Evolutionary conservation across 2,329 filamentous ascomycete genomes (phyloP).

Genomic region (Drechslerella dactyloides): DNA sequence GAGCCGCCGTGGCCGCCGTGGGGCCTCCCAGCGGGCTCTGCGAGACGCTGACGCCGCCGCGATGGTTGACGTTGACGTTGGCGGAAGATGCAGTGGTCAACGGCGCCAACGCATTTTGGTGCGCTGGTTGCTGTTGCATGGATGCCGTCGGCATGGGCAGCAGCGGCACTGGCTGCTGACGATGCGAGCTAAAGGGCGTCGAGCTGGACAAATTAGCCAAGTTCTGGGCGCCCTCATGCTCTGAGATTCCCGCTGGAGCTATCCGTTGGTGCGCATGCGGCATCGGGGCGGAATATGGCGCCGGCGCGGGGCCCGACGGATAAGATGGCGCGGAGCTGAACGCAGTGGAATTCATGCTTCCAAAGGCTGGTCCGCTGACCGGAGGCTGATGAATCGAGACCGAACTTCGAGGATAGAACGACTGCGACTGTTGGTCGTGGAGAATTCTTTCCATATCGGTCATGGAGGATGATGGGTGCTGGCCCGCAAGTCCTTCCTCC

Average conservation of each 20-base stretch:
- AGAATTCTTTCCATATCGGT: slow-evolving; percentile 50
- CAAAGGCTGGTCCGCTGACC: slow-evolving; percentile 33
- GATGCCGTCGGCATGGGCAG: slow-evolving; percentile 48
- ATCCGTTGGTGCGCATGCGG: slow-evolving; percentile 35
- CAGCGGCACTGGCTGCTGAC: slow-evolving; percentile 45
- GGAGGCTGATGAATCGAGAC: slow-evolving; percentile 47
- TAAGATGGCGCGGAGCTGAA: slow-evolving; percentile 45
- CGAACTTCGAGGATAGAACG: slow-evolving; percentile 41
- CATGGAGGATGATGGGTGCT: slow-evolving; percentile 20
- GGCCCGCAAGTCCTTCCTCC: slow-evolving; percentile 25
- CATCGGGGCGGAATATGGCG: slow-evolving; percentile 46
- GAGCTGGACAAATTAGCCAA: slow-evolving; percentile 42
- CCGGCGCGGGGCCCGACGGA: slow-evolving; percentile 37
- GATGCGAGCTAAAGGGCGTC: slow-evolving; percentile 45
- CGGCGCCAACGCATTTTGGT: slow-evolving; percentile 50
- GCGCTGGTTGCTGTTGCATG: slow-evolving; percentile 46
- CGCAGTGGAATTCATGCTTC: slow-evolving; percentile 47
- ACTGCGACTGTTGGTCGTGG: slow-evolving; percentile 47
- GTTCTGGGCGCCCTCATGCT: slow-evolving; percentile 47
- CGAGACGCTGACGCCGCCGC: slow-evolving; percentile 43
- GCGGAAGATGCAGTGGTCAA: slow-evolving; percentile 34
- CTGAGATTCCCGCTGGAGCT: slow-evolving; percentile 37
- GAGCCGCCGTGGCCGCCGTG: slow-evolving; percentile 34
- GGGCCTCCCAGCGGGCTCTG: slow-evolving; percentile 34
- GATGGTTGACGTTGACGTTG: slow-evolving; percentile 40